Evolutionary conservation across 148 eudicot genomes (phyloP), one percentile per base, ranked within the genome.

Genomic region (Vaccinium vitisidaea): DNA sequence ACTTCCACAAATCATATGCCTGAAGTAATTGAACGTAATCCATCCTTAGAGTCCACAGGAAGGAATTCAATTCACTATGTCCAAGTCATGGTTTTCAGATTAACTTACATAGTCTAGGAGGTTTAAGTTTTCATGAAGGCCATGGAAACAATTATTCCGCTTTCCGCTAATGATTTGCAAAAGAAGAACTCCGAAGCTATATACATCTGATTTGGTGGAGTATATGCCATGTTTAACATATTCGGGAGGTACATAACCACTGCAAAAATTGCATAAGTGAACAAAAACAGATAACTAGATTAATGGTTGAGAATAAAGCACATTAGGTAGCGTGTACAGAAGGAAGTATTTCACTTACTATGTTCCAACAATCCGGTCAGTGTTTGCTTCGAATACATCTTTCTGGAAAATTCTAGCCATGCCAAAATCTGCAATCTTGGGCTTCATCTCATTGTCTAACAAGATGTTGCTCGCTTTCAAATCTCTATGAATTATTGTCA

Each of bases 111-210:
- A 71, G 32, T 71, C 75, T 71, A 71, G 48, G 46, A 71, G 75
- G 21, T 32, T 13, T n/a, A 30, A 27, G 36, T 30, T 21, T 12
- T 65, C 23, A 30, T 65, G 30, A 5, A 0, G 70, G 23, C 70
- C 70, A 10, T 65, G 23, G 0, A 71, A 5, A 32, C 2, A 5
- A 9, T 0, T 71, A 71, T 71, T 30, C 19, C 6, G 39, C 21
- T 71, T 71, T 71, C 75, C 75, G 14, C 75, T 71, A 30, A 71
- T 71, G 16, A 71, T 71, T 71, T 71, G 75, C 1, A 71, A 32
- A 27, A 71, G 75, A 13, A 71, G 46, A 30, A 71, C 75, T 32
- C 75, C 75, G 7, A 71, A 71, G 75, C 75, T 71, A 71, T 32
- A 71, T 0, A 71, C 75, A 32, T 71, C 75, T 6, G 25, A 71